phyloP scores from a whole-genome alignment of 768 basidiomycete species.

The Agaricus bisporus region DNA sequence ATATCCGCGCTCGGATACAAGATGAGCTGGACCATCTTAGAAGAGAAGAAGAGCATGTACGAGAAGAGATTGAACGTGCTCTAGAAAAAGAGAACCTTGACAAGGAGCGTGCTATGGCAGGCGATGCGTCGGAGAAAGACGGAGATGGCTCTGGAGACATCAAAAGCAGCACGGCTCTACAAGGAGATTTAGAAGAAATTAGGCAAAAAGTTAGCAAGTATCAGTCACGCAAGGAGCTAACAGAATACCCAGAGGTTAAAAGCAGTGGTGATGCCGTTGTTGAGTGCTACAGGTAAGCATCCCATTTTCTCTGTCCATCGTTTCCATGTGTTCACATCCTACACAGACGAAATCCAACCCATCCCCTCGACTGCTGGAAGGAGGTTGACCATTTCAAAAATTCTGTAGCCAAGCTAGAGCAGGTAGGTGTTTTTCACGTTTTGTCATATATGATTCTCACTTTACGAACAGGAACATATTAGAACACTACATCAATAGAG shows the following conservation, averaged over 20 bases:
- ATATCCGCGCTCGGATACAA: slow-evolving; percentile 67
- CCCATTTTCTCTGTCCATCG: slow-evolving; percentile 2
- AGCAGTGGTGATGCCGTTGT: slow-evolving; percentile 53
- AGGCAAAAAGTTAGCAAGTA: slow-evolving; percentile 67
- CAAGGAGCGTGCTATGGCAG: slow-evolving; percentile 54
- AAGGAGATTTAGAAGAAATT: slow-evolving; percentile 74
- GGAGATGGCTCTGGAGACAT: slow-evolving; percentile 34
- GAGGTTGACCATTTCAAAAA: slow-evolving; percentile 67
- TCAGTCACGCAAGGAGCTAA: slow-evolving; percentile 47
- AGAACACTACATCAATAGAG: slow-evolving; percentile 43
- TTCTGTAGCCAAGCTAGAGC: slow-evolving; percentile 62
- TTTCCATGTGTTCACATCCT: slow-evolving; percentile 15
- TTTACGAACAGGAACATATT: slow-evolving; percentile 48
- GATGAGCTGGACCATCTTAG: slow-evolving; percentile 61
- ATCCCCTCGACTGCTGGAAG: slow-evolving; percentile 68
- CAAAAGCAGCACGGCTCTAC: slow-evolving; percentile 54
- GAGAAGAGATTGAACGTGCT: slow-evolving; percentile 66
- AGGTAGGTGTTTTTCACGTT: slow-evolving; percentile 34
- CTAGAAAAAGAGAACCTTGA: slow-evolving; percentile 88
- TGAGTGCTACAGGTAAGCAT: slow-evolving; percentile 67
- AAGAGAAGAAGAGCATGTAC: slow-evolving; percentile 63
- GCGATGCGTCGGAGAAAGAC: slow-evolving; percentile 29
- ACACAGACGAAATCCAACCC: slow-evolving; percentile 38
- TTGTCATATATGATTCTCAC: slow-evolving; percentile 7
- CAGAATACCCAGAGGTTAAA: slow-evolving; percentile 51